Evolutionary conservation across 768 basidiomycete genomes (phyloP).

Genomic region (Lactarius pseudohatsudake): DNA sequence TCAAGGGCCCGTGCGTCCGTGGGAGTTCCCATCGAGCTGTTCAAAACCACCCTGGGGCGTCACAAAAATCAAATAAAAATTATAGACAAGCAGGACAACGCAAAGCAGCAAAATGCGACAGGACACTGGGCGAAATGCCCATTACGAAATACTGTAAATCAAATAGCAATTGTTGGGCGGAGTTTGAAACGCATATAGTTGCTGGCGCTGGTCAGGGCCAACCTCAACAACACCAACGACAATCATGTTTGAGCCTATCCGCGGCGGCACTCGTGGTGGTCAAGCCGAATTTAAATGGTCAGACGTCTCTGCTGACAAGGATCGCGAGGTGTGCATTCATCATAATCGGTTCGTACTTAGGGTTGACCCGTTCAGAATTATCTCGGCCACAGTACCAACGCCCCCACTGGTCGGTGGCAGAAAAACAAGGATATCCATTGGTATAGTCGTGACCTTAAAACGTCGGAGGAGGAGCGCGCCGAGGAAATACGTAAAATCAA

Average conservation of each 20-base stretch:
- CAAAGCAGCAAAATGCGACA: neutral
- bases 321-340: conserved; percentile 66
- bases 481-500: conserved; percentile 85
- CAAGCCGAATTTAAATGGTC: conserved; percentile 91
- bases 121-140: neutral
- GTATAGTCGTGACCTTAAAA: conserved; percentile 70
- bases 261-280: conserved; percentile 89
- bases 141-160: neutral
- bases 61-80: too few species aligned
- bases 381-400: conserved; percentile 92
- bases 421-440: conserved; percentile 97
- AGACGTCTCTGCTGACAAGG: conserved; percentile 89
- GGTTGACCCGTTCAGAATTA: conserved; percentile 64
- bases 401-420: conserved; percentile 95
- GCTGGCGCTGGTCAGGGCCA: neutral
- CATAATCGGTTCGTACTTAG: neutral
- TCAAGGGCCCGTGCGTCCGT: conserved; percentile 22
- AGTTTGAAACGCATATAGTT: neutral
- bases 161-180: neutral
- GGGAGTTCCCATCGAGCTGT: neutral
- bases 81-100: too few species aligned
- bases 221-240: neutral
- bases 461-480: conserved; percentile 45
- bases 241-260: conserved; percentile 77
- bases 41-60: too few species aligned